These are phyloP conservation scores for Geosmithia morbida DNA, from an alignment of 2,329 filamentous ascomycete species.

Conservation along the genomic window DNA sequence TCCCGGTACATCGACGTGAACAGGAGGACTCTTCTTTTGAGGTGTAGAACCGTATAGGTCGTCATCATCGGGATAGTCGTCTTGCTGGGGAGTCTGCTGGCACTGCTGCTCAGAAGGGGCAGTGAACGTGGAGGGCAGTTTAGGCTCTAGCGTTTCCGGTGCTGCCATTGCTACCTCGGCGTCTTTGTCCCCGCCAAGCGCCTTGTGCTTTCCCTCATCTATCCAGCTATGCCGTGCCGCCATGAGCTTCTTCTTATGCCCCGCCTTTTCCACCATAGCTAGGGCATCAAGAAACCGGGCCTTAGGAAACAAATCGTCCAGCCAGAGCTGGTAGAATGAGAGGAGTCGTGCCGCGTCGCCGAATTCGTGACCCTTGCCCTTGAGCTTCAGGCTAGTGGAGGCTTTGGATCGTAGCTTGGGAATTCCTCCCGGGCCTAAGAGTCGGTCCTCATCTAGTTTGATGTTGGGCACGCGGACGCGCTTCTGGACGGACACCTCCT, in stretches of 20 bases:
- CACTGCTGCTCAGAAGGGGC: background rate
- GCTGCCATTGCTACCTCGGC: slow-evolving; percentile 1
- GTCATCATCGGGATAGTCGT: slow-evolving; percentile 26
- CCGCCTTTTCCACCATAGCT: slow-evolving; percentile 81
- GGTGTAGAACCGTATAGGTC: slow-evolving; percentile 44
- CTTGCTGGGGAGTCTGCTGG: background rate
- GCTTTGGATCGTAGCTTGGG: slow-evolving; percentile 64
- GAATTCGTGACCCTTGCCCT: slow-evolving; percentile 93
- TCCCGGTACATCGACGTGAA: slow-evolving; percentile 15
- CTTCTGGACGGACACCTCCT: slow-evolving; percentile 72
- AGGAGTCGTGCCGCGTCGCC: slow-evolving; percentile 70
- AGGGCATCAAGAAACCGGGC: slow-evolving; percentile 87
- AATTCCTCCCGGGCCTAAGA: slow-evolving; percentile 75
- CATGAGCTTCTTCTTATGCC: slow-evolving; percentile 69
- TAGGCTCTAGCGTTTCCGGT: background rate
- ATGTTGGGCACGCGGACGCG: slow-evolving; percentile 56
- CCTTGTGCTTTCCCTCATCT: slow-evolving; percentile 44
- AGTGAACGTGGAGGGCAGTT: background rate
- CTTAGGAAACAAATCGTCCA: slow-evolving; percentile 89
- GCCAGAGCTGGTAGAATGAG: slow-evolving; percentile 89
- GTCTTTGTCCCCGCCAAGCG: slow-evolving; percentile 13
- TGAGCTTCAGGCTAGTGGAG: slow-evolving; percentile 54
- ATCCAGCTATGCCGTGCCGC: slow-evolving; percentile 72
- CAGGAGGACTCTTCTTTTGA: slow-evolving; percentile 7
- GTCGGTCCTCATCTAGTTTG: slow-evolving; percentile 74